Percentiles rank a stretch among this genome's conserved stretches.
Evolutionary conservation across 2,329 filamentous ascomycete species (phyloP).

Genomic region (Pseudocercospora cruenta): DNA sequence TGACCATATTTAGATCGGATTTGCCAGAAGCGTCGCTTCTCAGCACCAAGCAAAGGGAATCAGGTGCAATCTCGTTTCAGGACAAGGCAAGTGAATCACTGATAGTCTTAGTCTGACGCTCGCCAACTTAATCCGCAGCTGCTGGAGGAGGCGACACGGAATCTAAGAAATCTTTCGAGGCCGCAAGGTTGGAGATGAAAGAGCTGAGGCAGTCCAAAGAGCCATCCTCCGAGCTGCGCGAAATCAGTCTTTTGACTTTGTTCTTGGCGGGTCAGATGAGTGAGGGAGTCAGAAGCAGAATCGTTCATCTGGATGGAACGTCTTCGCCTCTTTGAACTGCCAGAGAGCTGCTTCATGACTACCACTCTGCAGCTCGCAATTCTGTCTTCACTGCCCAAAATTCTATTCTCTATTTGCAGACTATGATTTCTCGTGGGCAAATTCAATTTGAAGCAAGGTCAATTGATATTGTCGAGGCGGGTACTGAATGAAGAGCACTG

Average conservation of each 20-base stretch:
- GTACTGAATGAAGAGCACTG: no score
- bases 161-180: slow-evolving; percentile 17
- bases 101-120: neutral
- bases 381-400: neutral
- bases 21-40: slow-evolving; percentile 8
- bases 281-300: slow-evolving; percentile 13
- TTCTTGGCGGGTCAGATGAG: slow-evolving; percentile 30
- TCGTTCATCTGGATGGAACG: slow-evolving; percentile 20
- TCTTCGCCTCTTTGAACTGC: slow-evolving; percentile 14
- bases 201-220: slow-evolving; percentile 19
- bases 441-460: no score
- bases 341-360: neutral
- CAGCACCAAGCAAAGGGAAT: slow-evolving; percentile 1
- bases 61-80: slow-evolving; percentile 17
- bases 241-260: slow-evolving; percentile 24
- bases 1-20: slow-evolving; percentile 8
- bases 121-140: neutral
- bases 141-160: neutral
- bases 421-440: no score
- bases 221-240: slow-evolving; percentile 20
- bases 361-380: neutral
- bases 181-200: slow-evolving; percentile 26
- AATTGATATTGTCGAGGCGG: no score
- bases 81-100: slow-evolving; percentile 8
- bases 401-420: no score